These are phyloP conservation scores for Talaromyces sp. DNA, from an alignment of 2,329 filamentous ascomycete species.

Conservation along the genomic window DNA sequence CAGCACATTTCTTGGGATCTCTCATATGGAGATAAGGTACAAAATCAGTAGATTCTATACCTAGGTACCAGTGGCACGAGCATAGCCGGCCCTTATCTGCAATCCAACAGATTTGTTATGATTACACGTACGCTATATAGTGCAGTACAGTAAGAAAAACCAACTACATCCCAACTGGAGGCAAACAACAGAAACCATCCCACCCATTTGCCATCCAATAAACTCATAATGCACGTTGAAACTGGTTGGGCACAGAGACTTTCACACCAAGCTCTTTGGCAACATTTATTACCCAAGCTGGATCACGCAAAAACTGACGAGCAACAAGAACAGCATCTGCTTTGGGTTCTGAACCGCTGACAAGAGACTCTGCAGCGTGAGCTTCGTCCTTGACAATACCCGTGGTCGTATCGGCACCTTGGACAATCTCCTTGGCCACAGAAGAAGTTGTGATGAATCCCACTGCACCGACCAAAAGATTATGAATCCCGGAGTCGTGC, in stretches of 20 bases:
- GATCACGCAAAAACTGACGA: conserved; percentile 52
- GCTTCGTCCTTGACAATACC: conserved; percentile 19
- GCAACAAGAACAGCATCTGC: conserved; percentile 50
- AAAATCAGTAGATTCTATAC: no score
- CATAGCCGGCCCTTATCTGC: no score
- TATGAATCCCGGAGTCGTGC: conserved; percentile 27
- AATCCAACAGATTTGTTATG: no score
- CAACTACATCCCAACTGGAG: neutral
- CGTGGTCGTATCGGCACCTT: neutral
- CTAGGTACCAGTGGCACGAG: no score
- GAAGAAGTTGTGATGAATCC: conserved; percentile 43
- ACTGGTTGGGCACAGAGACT: conserved; percentile 47
- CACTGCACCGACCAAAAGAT: conserved; percentile 49
- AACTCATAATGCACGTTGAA: conserved; percentile 25
- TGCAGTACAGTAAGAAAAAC: no score
- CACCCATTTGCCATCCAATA: neutral
- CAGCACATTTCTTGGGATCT: no score
- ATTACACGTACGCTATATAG: no score
- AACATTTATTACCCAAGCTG: conserved; percentile 51
- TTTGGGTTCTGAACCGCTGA: conserved; percentile 25
- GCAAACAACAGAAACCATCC: neutral
- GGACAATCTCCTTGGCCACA: neutral
- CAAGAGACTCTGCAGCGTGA: conserved; percentile 21
- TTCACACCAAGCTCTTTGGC: conserved; percentile 47
- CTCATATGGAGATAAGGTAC: no score